Conservation (phyloP, 1,284 basidiomycete species). For the Ceratobasidium sp. region DNA sequence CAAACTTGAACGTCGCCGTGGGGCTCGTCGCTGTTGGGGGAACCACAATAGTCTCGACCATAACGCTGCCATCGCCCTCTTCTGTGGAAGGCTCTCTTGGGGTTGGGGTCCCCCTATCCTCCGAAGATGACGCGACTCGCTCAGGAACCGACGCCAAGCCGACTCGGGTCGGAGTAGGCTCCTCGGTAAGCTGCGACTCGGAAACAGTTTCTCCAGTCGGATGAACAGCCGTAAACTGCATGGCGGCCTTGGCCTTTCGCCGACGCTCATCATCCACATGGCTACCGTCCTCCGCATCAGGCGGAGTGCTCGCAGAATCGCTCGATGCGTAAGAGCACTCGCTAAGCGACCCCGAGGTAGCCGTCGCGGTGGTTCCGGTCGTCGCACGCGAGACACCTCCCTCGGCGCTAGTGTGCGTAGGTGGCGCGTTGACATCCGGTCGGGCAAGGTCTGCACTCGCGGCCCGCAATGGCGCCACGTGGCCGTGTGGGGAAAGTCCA, state of each 20-base stretch:
- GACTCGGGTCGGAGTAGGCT: conserved; percentile 50
- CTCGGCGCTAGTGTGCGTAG: conserved; percentile 42
- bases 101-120: conserved; percentile 29
- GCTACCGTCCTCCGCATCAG: conserved; percentile 36
- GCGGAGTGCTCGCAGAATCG: conserved; percentile 39
- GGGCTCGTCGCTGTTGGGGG: conserved; percentile 35
- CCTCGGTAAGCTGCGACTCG: conserved; percentile 8
- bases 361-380: conserved; percentile 37
- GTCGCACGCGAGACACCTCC: conserved; percentile 35
- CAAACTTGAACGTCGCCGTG: conserved; percentile 13
- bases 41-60: conserved; percentile 34
- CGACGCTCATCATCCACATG: conserved; percentile 30
- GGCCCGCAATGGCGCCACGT: conserved; percentile 27
- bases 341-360: conserved; percentile 40
- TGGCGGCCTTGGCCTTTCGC: conserved; percentile 24
- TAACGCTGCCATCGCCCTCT: conserved; percentile 17
- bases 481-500: conserved; percentile 30
- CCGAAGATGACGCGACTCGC: conserved; percentile 15
- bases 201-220: conserved; percentile 22
- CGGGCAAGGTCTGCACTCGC: conserved; percentile 39
- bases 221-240: conserved; percentile 23
- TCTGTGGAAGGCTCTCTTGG: conserved; percentile 5
- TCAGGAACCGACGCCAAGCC: conserved; percentile 12
- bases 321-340: conserved; percentile 39
- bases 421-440: conserved; percentile 42